A percentile compares a stretch with the other conserved stretches of the same genome.
Conservation (phyloP, 2,329 filamentous ascomycete species). For the Trichoderma simmonsii region DNA sequence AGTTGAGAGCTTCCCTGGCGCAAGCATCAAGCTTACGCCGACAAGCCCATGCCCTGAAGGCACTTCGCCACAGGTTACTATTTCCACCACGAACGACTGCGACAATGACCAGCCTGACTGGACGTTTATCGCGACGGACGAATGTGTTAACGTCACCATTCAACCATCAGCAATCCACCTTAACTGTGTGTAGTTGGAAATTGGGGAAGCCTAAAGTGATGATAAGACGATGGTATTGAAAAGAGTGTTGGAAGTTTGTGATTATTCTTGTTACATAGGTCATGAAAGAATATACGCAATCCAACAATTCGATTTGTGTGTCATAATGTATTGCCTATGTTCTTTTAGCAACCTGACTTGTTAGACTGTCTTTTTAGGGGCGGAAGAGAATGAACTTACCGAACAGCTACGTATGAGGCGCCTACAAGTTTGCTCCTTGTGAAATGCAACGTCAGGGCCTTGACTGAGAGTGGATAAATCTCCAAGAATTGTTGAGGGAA, state of each 20-base stretch:
- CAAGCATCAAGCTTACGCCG: neutral
- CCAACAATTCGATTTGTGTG: neutral
- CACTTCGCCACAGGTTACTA: neutral
- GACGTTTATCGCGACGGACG: neutral
- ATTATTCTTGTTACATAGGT: neutral
- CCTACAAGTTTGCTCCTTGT: no score
- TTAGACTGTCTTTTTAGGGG: neutral
- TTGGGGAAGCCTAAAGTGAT: neutral
- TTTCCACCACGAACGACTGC: neutral
- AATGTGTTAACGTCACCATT: neutral
- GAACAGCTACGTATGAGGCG: neutral
- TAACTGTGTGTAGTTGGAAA: neutral
- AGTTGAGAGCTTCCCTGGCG: neutral
- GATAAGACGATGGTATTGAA: neutral
- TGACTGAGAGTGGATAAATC: neutral
- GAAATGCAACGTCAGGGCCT: neutral
- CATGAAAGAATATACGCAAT: neutral
- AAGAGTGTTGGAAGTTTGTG: neutral
- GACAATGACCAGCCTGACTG: neutral
- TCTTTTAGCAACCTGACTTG: constrained; percentile 25
- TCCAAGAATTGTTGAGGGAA: neutral
- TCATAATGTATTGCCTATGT: constrained; percentile 23
- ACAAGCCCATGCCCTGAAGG: constrained; percentile 2
- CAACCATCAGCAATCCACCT: neutral
- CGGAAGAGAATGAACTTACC: neutral